phyloP scores from a whole-genome alignment of 148 eudicot genomes.

The Silene conica region DNA sequence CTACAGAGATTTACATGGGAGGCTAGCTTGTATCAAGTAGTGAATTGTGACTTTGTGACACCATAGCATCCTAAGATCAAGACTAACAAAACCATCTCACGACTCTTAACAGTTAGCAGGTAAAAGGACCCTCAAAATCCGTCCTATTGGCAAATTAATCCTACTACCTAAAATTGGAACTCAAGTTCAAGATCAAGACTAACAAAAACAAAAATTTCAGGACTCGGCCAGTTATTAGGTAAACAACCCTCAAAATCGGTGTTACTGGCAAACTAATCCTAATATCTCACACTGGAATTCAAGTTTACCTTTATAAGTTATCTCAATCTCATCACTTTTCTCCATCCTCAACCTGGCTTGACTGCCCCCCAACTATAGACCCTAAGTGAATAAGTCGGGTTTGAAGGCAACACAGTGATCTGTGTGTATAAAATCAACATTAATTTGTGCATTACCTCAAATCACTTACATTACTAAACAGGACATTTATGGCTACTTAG shows the following conservation, averaged over 20 bases:
- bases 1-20: not conserved
- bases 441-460: not conserved
- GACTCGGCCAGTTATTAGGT: not conserved
- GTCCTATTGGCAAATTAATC: not conserved
- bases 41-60: not conserved
- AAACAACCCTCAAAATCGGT: not conserved
- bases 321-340: not conserved
- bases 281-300: not conserved
- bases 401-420: conserved; percentile 1
- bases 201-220: not conserved
- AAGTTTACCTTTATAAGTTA: not conserved
- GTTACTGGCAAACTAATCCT: not conserved
- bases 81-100: not conserved
- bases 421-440: not conserved
- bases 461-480: not conserved
- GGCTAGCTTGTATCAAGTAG: not conserved
- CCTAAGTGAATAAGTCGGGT: not conserved
- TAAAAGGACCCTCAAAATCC: not conserved
- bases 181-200: not conserved
- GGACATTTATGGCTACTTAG: not conserved
- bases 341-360: not conserved
- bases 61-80: not conserved
- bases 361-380: not conserved
- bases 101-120: not conserved
- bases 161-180: not conserved